phyloP scores from a whole-genome alignment of 345 rosid species.

The Stellera chamaejasme region DNA sequence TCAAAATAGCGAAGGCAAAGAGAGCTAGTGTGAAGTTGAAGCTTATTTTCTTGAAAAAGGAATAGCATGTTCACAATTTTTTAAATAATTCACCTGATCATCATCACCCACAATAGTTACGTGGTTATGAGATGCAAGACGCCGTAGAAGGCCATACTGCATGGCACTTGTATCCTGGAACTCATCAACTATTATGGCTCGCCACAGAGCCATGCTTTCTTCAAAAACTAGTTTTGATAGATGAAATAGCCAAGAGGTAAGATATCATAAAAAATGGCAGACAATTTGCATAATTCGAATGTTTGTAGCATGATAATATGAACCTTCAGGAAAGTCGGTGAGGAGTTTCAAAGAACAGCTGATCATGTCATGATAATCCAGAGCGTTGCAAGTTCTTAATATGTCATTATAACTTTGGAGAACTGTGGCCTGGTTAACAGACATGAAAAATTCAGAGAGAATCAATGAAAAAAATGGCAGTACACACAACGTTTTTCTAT shows the following conservation, averaged over 20 bases:
- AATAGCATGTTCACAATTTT: background rate
- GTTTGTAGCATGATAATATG: conserved; percentile 6
- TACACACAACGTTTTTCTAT: conserved; percentile 10
- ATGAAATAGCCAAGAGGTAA: conserved; percentile 13
- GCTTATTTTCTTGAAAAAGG: background rate
- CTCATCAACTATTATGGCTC: conserved; percentile 82
- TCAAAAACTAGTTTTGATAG: conserved; percentile 42
- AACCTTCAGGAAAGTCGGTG: conserved; percentile 74
- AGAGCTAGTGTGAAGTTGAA: background rate
- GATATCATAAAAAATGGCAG: conserved; percentile 11
- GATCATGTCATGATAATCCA: conserved; percentile 94
- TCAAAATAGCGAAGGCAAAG: background rate
- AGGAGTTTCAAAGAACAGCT: conserved; percentile 75
- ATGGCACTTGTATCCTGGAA: conserved; percentile 94
- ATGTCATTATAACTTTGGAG: conserved; percentile 57
- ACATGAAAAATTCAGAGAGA: conserved; percentile 18
- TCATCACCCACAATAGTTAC: conserved; percentile 91
- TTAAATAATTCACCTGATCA: conserved; percentile 59
- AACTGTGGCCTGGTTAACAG: conserved; percentile 64
- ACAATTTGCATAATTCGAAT: background rate
- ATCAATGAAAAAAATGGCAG: conserved; percentile 11
- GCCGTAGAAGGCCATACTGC: conserved; percentile 65
- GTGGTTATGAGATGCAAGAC: conserved; percentile 67
- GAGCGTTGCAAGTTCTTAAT: conserved; percentile 69
- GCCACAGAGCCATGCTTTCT: conserved; percentile 75